Conservation (phyloP, 306 rosid species). For the Pyrus pyrifolia region DNA sequence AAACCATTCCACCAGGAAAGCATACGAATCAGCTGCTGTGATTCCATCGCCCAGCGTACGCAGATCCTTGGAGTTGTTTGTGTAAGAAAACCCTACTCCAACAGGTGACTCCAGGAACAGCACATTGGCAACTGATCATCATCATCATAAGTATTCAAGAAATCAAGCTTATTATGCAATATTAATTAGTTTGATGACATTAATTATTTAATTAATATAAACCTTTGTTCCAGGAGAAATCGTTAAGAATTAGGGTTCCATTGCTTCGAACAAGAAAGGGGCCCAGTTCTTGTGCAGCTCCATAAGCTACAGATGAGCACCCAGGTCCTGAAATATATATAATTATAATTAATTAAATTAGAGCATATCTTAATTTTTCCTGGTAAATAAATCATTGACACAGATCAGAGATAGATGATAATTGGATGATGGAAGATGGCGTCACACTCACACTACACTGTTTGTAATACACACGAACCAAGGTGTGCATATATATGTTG, state of each 20-base stretch:
- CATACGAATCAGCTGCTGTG: constrained; percentile 49
- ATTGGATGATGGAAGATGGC: not conserved
- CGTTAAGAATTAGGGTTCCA: constrained; percentile 28
- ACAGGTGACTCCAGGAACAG: constrained; percentile 66
- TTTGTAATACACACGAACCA: too few relatives aligned
- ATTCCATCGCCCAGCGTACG: constrained; percentile 44
- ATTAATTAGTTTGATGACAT: too few relatives aligned
- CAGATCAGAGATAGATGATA: too few relatives aligned
- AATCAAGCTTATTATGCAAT: not conserved
- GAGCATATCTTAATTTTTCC: too few relatives aligned
- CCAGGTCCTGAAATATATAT: constrained; percentile 56
- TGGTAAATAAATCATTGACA: too few relatives aligned
- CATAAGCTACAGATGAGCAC: constrained; percentile 55
- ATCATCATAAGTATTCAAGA: not conserved
- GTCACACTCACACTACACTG: not conserved
- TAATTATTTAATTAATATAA: not conserved
- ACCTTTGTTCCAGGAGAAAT: constrained; percentile 62
- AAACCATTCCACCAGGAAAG: constrained; percentile 57
- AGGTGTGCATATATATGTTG: too few relatives aligned
- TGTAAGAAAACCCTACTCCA: constrained; percentile 71
- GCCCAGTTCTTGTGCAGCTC: constrained; percentile 78
- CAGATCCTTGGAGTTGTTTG: constrained; percentile 48
- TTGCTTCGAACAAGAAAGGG: constrained; percentile 47
- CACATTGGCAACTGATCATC: constrained; percentile 48
- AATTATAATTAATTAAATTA: not conserved